phyloP scores from a whole-genome alignment of 2,329 filamentous ascomycete species.

The Apiospora marii region DNA sequence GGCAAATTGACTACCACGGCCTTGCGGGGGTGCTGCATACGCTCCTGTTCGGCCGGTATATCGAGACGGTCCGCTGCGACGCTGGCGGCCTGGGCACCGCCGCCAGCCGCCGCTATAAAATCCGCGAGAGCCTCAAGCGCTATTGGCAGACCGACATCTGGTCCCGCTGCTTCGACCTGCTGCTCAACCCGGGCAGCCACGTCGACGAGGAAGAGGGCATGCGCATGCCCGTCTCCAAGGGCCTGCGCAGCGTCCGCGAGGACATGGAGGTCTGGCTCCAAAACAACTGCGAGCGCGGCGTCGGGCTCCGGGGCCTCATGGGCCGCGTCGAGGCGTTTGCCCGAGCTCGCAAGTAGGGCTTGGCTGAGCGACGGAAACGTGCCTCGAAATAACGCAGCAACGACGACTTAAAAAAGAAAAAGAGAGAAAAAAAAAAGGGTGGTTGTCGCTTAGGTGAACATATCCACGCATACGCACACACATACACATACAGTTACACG shows the following conservation, averaged over 20 bases:
- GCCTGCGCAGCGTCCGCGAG: slow-evolving; percentile 74
- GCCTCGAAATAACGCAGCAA: background rate
- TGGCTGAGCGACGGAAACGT: background rate
- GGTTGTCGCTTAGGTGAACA: background rate
- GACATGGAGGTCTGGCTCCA: slow-evolving; percentile 87
- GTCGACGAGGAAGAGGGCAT: slow-evolving; percentile 69
- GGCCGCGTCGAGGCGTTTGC: slow-evolving; percentile 63
- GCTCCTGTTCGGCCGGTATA: slow-evolving; percentile 93
- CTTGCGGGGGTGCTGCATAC: slow-evolving; percentile 88
- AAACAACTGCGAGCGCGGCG: slow-evolving; percentile 81
- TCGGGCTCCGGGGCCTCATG: slow-evolving; percentile 75
- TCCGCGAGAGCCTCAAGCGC: slow-evolving; percentile 85
- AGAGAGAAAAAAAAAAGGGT: background rate
- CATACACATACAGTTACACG: background rate
- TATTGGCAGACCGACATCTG: slow-evolving; percentile 98
- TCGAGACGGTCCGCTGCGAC: slow-evolving; percentile 75
- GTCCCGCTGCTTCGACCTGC: slow-evolving; percentile 80
- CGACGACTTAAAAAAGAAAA: background rate
- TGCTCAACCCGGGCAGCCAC: slow-evolving; percentile 81
- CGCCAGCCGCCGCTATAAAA: slow-evolving; percentile 73
- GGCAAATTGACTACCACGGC: slow-evolving; percentile 96
- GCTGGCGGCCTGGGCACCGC: slow-evolving; percentile 63
- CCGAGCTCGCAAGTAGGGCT: slow-evolving; percentile 28
- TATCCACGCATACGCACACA: background rate
- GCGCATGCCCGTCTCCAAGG: slow-evolving; percentile 76